phyloP scores from a whole-genome alignment of 805 yeast species.

The Candida pseudoglaebosa region DNA sequence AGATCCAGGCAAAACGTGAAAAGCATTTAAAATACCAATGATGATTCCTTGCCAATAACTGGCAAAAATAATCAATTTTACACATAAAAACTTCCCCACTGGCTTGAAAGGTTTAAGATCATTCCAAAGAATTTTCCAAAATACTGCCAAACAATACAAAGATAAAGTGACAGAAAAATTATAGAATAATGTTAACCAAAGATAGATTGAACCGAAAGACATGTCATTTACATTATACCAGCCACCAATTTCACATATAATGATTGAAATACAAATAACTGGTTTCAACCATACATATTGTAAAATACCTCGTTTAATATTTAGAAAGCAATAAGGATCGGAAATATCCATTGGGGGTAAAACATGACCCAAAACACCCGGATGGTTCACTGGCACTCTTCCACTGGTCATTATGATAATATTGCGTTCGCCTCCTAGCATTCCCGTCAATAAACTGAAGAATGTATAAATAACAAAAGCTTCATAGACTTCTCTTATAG shows the following conservation, averaged over 20 bases:
- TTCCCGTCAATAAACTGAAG: slow-evolving; percentile 72
- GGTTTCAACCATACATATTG: slow-evolving; percentile 98
- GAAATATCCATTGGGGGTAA: slow-evolving; percentile 69
- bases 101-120: slow-evolving; percentile 82
- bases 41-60: slow-evolving; percentile 94
- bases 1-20: slow-evolving; percentile 40
- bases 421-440: slow-evolving; percentile 89
- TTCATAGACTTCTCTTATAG: slow-evolving; percentile 85
- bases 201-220: slow-evolving; percentile 45
- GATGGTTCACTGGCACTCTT: slow-evolving; percentile 65
- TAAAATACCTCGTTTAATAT: slow-evolving; percentile 76
- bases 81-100: slow-evolving; percentile 88
- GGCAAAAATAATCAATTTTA: slow-evolving; percentile 90
- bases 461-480: slow-evolving; percentile 95
- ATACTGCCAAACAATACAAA: slow-evolving; percentile 77
- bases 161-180: slow-evolving; percentile 80
- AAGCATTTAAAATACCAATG: slow-evolving; percentile 48
- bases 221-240: slow-evolving; percentile 50
- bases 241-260: slow-evolving; percentile 45
- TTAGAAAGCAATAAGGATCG: slow-evolving; percentile 75
- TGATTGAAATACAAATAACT: slow-evolving; percentile 55
- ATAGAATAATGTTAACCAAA: slow-evolving; percentile 68
- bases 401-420: slow-evolving; percentile 72
- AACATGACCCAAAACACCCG: slow-evolving; percentile 29
- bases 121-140: slow-evolving; percentile 84